Conservation (phyloP, 805 yeast genomes). For the Isabelozyma pseudorhagii region DNA sequence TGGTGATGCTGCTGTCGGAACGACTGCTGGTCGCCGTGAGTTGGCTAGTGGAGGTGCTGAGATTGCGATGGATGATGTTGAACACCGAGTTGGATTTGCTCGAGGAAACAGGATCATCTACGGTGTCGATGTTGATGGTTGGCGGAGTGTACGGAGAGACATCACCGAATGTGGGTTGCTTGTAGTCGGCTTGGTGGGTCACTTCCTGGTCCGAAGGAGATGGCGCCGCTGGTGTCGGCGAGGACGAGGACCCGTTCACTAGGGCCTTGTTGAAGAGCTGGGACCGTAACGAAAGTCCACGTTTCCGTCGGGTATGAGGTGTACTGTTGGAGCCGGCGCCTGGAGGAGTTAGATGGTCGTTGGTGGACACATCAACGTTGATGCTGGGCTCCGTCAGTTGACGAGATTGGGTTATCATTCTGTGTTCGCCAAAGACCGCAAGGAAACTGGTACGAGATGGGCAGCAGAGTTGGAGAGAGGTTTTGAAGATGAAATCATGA, state of each 20-base stretch:
- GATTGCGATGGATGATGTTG: constrained; percentile 1
- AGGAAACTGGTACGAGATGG: too few relatives aligned
- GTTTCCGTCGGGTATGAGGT: constrained; percentile 37
- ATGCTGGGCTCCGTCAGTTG: too few relatives aligned
- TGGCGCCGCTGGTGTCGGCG: background rate
- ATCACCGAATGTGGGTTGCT: constrained; percentile 3
- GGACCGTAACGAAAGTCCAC: constrained; percentile 67
- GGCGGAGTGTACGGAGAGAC: background rate
- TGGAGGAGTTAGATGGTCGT: background rate
- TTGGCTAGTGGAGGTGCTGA: constrained; percentile 21
- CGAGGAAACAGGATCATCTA: constrained; percentile 1
- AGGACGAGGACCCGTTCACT: constrained; percentile 8
- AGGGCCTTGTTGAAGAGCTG: constrained; percentile 55
- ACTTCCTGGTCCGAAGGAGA: constrained; percentile 2
- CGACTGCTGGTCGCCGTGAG: constrained; percentile 12
- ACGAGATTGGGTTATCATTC: too few relatives aligned
- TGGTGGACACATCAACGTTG: too few relatives aligned
- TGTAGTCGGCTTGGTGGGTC: constrained; percentile 19
- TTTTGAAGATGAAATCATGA: too few relatives aligned
- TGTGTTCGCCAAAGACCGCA: too few relatives aligned
- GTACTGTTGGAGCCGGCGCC: constrained; percentile 1
- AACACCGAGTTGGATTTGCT: constrained; percentile 5
- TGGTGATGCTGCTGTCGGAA: constrained; percentile 11
- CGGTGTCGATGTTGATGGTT: constrained; percentile 1
- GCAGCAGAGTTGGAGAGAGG: too few relatives aligned